A percentile compares a stretch with the other conserved stretches of the same genome.
These are phyloP conservation scores for Cystobasidium onofrii DNA, from an alignment of 768 basidiomycete species.

Conservation along the genomic window DNA sequence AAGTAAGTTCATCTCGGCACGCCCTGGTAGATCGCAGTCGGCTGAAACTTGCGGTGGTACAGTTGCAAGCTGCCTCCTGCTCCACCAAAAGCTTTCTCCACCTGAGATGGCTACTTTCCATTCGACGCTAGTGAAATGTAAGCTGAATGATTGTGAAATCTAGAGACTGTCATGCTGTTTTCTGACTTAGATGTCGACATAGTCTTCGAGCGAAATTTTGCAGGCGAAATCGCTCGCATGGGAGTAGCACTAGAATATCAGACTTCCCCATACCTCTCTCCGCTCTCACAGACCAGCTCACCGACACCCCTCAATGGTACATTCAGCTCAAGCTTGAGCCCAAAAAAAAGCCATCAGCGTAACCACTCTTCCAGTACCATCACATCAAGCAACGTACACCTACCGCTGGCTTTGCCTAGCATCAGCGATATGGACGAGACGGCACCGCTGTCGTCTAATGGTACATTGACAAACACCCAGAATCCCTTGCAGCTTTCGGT, in stretches of 20 bases:
- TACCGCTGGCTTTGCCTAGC: neutral
- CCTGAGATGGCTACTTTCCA: conserved; percentile 89
- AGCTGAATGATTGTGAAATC: conserved; percentile 36
- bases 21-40: conserved; percentile 9
- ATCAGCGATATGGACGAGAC: neutral
- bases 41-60: conserved; percentile 55
- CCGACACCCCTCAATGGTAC: neutral
- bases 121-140: conserved; percentile 61
- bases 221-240: conserved; percentile 36
- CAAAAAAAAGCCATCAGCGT: neutral
- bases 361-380: neutral
- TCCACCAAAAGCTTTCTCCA: conserved; percentile 74
- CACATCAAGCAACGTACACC: conserved; percentile 2
- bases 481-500: neutral
- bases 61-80: conserved; percentile 71
- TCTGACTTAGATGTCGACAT: too few relatives aligned
- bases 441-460: neutral
- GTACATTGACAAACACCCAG: neutral
- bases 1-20: neutral
- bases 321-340: neutral
- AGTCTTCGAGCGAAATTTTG: conserved; percentile 41
- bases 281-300: too few relatives aligned
- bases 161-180: too few relatives aligned
- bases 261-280: neutral
- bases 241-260: neutral